A percentile compares a stretch with the other conserved stretches of the same genome.
These are phyloP conservation scores for Capsicum baccatum DNA, from an alignment of 257 asterid genomes.

Conservation along the genomic window DNA sequence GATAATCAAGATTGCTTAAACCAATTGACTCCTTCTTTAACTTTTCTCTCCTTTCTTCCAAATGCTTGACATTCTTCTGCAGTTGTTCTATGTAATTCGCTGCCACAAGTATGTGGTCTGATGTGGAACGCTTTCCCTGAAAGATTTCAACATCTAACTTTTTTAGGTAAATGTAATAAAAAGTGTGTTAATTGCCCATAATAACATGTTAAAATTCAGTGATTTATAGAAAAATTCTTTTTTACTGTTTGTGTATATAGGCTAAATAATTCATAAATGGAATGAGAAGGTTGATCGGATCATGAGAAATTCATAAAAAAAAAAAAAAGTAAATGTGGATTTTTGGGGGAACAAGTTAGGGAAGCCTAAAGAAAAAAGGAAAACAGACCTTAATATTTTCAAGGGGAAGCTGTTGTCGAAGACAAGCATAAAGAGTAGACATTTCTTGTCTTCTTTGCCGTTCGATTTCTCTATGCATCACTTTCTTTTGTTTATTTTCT, in stretches of 20 bases:
- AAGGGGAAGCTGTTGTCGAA: constrained; percentile 58
- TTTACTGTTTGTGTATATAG: not conserved
- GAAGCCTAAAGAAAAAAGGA: not conserved
- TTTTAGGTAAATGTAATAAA: not conserved
- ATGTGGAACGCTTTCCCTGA: constrained; percentile 56
- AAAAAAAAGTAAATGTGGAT: too few relatives aligned
- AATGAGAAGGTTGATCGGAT: not conserved
- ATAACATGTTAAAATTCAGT: not conserved
- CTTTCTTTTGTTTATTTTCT: constrained; percentile 36
- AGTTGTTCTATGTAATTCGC: constrained; percentile 42
- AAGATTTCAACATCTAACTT: not conserved
- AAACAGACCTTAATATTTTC: constrained; percentile 57
- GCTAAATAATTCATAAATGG: not conserved
- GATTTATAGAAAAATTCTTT: not conserved
- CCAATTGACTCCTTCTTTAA: constrained; percentile 14
- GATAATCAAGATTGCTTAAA: not conserved
- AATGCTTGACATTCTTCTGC: constrained; percentile 45
- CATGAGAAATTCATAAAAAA: not conserved
- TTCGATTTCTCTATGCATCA: constrained; percentile 52
- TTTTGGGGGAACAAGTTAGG: not conserved
- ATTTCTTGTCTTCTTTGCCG: constrained; percentile 67
- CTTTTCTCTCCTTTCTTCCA: constrained; percentile 37
- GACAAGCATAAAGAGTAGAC: constrained; percentile 55
- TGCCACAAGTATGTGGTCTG: constrained; percentile 57
- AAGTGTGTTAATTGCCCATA: not conserved